Conservation (phyloP, 1,139 yeast species). For the Suhomyces atakaporum region DNA sequence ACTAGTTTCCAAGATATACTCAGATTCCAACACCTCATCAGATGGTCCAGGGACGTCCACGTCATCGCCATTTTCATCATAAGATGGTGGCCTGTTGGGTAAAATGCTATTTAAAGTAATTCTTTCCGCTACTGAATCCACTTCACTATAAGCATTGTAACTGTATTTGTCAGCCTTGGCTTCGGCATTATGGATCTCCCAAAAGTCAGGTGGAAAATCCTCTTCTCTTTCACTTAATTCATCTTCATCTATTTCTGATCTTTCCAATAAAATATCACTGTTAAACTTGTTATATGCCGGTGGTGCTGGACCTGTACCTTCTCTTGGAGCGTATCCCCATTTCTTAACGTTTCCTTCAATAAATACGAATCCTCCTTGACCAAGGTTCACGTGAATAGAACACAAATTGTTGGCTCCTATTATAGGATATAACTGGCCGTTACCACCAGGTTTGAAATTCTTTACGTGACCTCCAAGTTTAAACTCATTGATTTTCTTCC, state of each 20-base stretch:
- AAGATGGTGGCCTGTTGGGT: slow-evolving; percentile 42
- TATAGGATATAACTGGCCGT: slow-evolving; percentile 51
- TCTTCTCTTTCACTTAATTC: slow-evolving; percentile 49
- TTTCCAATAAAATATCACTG: slow-evolving; percentile 53
- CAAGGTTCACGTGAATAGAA: slow-evolving; percentile 56
- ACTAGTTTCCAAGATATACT: slow-evolving; percentile 6
- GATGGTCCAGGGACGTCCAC: slow-evolving; percentile 3
- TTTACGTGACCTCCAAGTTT: slow-evolving; percentile 69
- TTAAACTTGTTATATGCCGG: slow-evolving; percentile 60
- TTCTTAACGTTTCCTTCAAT: slow-evolving; percentile 62
- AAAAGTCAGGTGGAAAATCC: slow-evolving; percentile 60
- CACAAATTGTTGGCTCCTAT: slow-evolving; percentile 56
- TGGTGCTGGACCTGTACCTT: slow-evolving; percentile 64
- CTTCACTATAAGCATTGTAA: slow-evolving; percentile 44
- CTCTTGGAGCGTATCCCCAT: slow-evolving; percentile 67
- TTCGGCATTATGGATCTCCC: slow-evolving; percentile 35
- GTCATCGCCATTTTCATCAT: slow-evolving; percentile 21
- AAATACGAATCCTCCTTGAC: slow-evolving; percentile 59
- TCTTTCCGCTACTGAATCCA: slow-evolving; percentile 38
- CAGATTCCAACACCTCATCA: not conserved
- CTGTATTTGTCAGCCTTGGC: slow-evolving; percentile 36
- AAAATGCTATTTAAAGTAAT: slow-evolving; percentile 42
- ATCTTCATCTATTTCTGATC: slow-evolving; percentile 55
- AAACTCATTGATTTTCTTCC: slow-evolving; percentile 66
- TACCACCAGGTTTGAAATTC: slow-evolving; percentile 37